A percentile compares a stretch with the other conserved stretches of the same genome.
Conservation (phyloP, 2,329 filamentous ascomycete genomes). For the Sporothrix schenckii region DNA sequence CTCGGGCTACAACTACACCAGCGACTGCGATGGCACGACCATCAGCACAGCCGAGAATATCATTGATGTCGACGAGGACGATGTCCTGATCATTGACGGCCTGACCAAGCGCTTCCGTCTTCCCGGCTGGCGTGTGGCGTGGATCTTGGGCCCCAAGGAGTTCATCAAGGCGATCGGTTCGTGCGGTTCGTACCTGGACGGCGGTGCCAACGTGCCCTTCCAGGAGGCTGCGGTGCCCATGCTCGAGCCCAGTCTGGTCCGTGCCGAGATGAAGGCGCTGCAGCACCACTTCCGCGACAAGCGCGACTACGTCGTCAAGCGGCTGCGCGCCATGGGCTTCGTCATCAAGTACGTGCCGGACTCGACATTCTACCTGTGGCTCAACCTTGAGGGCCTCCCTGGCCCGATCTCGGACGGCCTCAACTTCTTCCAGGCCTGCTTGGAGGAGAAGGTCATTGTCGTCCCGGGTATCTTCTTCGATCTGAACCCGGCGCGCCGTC, state of each 20-base stretch:
- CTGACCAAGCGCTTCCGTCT: conserved; percentile 96
- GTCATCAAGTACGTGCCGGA: conserved; percentile 80
- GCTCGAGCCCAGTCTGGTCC: conserved; percentile 83
- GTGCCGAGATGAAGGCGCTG: conserved; percentile 83
- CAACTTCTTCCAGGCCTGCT: conserved; percentile 94
- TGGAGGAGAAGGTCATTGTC: conserved; percentile 93
- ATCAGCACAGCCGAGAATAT: conserved; percentile 90
- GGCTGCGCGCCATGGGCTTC: conserved; percentile 85
- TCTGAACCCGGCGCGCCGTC: conserved; percentile 82
- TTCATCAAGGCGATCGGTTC: conserved; percentile 92
- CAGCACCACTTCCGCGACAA: conserved; percentile 89
- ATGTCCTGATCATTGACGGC: conserved; percentile 92
- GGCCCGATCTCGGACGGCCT: conserved; percentile 86
- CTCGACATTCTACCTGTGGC: conserved; percentile 90
- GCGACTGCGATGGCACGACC: conserved; percentile 84
- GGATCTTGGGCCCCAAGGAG: conserved; percentile 94
- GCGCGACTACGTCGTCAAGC: conserved; percentile 83
- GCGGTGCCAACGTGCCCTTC: conserved; percentile 92
- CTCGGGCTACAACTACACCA: conserved; percentile 93
- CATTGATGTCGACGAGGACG: conserved; percentile 83
- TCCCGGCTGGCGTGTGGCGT: conserved; percentile 94
- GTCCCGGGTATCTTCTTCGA: conserved; percentile 99
- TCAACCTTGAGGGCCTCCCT: conserved; percentile 69
- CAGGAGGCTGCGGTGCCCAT: conserved; percentile 91
- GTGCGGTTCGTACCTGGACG: conserved; percentile 91